Conservation (phyloP, 139 green algal genomes). For the Volvox africanus region DNA sequence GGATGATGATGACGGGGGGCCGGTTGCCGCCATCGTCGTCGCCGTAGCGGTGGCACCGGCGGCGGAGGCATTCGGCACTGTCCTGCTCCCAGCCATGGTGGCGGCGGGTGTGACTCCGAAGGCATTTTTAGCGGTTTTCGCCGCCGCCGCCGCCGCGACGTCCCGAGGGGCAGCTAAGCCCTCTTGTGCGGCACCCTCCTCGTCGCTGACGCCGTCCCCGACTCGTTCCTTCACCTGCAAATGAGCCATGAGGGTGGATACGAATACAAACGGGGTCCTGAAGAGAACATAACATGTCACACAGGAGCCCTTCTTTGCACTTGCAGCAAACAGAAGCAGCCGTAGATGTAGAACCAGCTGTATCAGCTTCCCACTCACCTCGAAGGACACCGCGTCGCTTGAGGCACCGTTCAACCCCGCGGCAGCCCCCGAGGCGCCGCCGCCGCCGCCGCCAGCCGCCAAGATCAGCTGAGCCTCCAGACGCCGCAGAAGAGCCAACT, state of each 20-base stretch:
- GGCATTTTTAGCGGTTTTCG: background rate
- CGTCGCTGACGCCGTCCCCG: background rate
- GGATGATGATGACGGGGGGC: too few species aligned
- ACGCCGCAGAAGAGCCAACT: conserved; percentile 24
- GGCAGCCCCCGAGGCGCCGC: background rate
- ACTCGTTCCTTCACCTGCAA: background rate
- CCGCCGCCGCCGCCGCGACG: background rate
- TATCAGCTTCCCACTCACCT: background rate
- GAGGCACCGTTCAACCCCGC: background rate
- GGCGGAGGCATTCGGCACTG: background rate
- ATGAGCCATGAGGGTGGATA: too few species aligned
- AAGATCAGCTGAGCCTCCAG: conserved; percentile 18
- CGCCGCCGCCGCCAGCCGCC: background rate
- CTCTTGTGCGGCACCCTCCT: background rate
- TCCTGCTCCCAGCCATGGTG: background rate
- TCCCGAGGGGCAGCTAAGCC: background rate
- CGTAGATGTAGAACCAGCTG: too few species aligned
- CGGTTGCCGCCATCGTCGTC: background rate
- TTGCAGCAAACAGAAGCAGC: too few species aligned
- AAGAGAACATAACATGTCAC: too few species aligned
- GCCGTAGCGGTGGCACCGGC: background rate
- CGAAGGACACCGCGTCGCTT: background rate
- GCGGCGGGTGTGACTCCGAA: background rate
- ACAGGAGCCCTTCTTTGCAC: too few species aligned
- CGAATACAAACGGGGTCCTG: too few species aligned